Percentiles rank a stretch among this genome's conserved stretches.
These are phyloP conservation scores for Phytopythium mirpurense DNA, from an alignment of 352 stramenopile genomes.

Conservation along the genomic window DNA sequence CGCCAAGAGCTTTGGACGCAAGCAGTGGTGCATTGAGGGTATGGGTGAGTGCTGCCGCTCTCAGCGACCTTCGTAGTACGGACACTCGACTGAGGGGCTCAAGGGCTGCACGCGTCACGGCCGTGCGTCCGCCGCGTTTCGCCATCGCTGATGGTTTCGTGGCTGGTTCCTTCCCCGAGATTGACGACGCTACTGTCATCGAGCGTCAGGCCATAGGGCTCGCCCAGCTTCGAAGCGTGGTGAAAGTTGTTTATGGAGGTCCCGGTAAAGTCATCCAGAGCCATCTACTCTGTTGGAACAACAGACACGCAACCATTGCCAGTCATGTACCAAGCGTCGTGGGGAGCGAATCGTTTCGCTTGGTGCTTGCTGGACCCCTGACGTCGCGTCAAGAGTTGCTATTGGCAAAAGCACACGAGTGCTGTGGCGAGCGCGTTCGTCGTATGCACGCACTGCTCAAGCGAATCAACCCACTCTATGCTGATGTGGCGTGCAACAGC, in stretches of 20 bases:
- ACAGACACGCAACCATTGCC: slow-evolving; percentile 15
- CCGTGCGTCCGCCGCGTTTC: not conserved
- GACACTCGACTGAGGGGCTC: too few relatives aligned
- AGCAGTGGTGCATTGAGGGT: too few relatives aligned
- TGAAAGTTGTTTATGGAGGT: slow-evolving; percentile 17
- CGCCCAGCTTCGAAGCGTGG: not conserved
- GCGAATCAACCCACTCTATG: slow-evolving; percentile 15
- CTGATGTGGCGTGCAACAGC: not conserved
- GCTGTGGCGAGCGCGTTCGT: slow-evolving; percentile 7
- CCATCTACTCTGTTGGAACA: slow-evolving; percentile 27
- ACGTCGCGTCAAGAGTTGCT: slow-evolving; percentile 3
- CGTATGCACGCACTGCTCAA: slow-evolving; percentile 1
- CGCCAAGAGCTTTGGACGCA: too few relatives aligned
- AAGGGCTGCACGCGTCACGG: too few relatives aligned
- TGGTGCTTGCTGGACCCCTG: not conserved
- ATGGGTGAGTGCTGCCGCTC: too few relatives aligned
- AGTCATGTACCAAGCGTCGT: not conserved
- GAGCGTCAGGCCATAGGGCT: not conserved
- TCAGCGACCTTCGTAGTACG: too few relatives aligned
- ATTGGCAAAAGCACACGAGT: slow-evolving; percentile 13
- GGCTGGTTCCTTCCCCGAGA: not conserved
- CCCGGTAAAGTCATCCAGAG: slow-evolving; percentile 18
- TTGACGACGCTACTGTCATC: not conserved
- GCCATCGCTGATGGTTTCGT: not conserved
- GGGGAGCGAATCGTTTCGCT: not conserved